Base-by-base conservation (phyloP, 2,329 filamentous ascomycete genomes). In the Lasiodiplodia theobromae region DNA sequence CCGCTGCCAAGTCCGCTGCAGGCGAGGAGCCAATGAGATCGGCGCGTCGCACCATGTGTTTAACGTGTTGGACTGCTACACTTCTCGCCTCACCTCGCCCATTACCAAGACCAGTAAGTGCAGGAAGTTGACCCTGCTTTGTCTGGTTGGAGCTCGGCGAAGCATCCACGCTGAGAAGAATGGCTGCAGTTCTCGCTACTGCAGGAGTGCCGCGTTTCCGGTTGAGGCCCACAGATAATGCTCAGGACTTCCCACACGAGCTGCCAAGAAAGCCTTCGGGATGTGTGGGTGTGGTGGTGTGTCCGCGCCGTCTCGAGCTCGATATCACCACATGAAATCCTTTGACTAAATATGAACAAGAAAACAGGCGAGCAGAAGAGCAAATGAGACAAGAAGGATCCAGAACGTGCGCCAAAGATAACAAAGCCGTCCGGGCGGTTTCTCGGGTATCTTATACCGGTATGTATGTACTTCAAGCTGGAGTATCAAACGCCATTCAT, bases 1-100 rank as follows among this genome's bases (percentile, higher is more conserved):
- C 63, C 63, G 63, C 63, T 66, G 63, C 63, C 63, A 66, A 66
- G 63, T 52, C 63, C 63, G 51, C 63, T 47, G 63, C 49, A 44
- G 6, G 47, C 5, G 10, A 12, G 23, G 34, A 66, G 63, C 63
- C 63, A 66, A 66, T 66, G 51, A 56, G 23, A 56, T 54, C 44
- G 14, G 47, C 47, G 18, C 21, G 60, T 64, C 37, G 52, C 47
- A 64, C 44, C 60, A 52, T 52, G 47, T 64, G 60, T 47, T 37
- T 47, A 18, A 52, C 31, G 60, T 52, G 40, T 64, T 52, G 60
- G 60, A 52, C 60, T 64, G 60, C 60, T 52, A 64, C 60, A 52
- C 44, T 38, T 52, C n/a, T 52, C 60, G 44, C 47, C 28, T 64
- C 60, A 25, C n/a, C 25, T 52, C 25, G 3, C 47, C 47, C 12